Percentiles rank a stretch among this genome's conserved stretches.
Evolutionary conservation across 208 protist genomes (phyloP).

Genomic region (Leishmania guyanensis): DNA sequence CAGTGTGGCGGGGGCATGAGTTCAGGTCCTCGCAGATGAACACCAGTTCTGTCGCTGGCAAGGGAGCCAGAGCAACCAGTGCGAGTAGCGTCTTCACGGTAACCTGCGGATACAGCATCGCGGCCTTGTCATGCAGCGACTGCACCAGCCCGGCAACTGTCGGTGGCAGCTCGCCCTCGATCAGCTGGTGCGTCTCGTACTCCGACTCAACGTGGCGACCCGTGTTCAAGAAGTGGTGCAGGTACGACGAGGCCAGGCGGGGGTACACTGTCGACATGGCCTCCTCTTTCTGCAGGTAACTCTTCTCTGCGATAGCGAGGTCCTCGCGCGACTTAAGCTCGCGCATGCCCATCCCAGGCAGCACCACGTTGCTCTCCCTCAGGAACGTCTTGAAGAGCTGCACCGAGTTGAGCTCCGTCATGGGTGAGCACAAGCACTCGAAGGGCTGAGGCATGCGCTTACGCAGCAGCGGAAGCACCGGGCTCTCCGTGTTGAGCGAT

Average conservation of each 20-base stretch:
- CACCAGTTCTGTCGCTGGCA: constrained; percentile 72
- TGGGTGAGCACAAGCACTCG: constrained; percentile 69
- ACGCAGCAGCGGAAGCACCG: constrained; percentile 64
- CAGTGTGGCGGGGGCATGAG: constrained; percentile 59
- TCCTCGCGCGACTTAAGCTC: constrained; percentile 27
- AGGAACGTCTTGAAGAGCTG: constrained; percentile 47
- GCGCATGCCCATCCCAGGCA: constrained; percentile 43
- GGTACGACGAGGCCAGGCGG: constrained; percentile 53
- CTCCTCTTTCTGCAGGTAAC: constrained; percentile 75
- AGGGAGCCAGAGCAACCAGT: constrained; percentile 47
- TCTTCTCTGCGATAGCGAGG: constrained; percentile 57
- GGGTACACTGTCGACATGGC: constrained; percentile 57
- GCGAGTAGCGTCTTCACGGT: constrained; percentile 67
- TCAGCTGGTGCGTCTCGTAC: constrained; percentile 46
- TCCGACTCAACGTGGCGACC: constrained; percentile 38
- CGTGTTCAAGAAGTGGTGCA: constrained; percentile 40
- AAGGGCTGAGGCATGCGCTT: constrained; percentile 81
- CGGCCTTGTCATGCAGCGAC: constrained; percentile 44
- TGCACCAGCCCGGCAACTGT: constrained; percentile 53
- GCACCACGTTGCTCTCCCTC: constrained; percentile 26
- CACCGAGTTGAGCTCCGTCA: constrained; percentile 48
- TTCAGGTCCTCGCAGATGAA: constrained; percentile 82
- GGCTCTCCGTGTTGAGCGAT: constrained; percentile 68
- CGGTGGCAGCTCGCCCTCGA: constrained; percentile 55
- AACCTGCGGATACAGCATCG: constrained; percentile 37